Conservation (phyloP, 2,329 filamentous ascomycete genomes). For the Huntiella savannae region DNA sequence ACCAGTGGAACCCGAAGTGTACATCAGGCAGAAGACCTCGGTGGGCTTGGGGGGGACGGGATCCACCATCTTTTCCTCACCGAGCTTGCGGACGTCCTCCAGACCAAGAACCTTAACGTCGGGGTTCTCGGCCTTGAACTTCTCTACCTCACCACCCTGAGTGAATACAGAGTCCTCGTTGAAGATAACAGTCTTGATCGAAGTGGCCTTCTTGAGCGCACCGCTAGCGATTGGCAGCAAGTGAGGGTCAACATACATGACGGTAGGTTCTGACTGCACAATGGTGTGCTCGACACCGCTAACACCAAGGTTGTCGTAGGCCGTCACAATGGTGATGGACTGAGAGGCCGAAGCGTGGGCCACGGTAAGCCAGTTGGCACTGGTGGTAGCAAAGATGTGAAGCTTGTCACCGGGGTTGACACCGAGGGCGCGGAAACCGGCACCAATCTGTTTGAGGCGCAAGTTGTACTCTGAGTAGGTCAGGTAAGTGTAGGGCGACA, state of each 20-base stretch:
- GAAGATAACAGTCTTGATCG: conserved; percentile 42
- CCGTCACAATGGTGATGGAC: conserved; percentile 79
- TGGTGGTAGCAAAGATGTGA: conserved; percentile 72
- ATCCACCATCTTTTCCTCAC: conserved; percentile 49
- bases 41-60: conserved; percentile 52
- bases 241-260: conserved; percentile 75
- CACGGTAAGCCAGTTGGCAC: conserved; percentile 65
- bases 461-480: conserved; percentile 65
- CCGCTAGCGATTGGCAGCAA: conserved; percentile 42
- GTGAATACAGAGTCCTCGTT: conserved; percentile 38
- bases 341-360: conserved; percentile 65
- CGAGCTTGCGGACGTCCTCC: conserved; percentile 35
- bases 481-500: conserved; percentile 56
- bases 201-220: conserved; percentile 35
- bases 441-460: conserved; percentile 47
- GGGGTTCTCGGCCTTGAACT: conserved; percentile 37
- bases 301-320: conserved; percentile 80
- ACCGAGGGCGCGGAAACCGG: conserved; percentile 57
- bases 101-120: conserved; percentile 34
- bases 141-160: conserved; percentile 30
- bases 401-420: conserved; percentile 47
- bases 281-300: conserved; percentile 74
- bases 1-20: conserved; percentile 79
- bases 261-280: conserved; percentile 57
- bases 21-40: conserved; percentile 70